Conservation (phyloP, 2,329 filamentous ascomycete species). For the Colletotrichum kahawae region DNA sequence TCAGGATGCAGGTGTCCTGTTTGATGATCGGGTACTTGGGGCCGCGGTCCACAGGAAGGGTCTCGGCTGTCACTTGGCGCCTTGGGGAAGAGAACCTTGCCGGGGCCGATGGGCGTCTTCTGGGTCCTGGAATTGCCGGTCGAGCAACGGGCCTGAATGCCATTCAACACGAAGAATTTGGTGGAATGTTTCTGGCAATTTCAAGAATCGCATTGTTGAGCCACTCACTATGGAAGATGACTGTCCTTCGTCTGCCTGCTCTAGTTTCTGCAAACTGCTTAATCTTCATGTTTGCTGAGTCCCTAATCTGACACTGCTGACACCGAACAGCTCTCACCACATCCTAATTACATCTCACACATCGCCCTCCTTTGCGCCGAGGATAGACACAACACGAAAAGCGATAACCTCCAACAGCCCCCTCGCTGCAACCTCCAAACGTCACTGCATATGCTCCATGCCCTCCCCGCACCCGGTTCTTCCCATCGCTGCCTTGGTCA, state of each 20-base stretch:
- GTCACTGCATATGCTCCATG: neutral
- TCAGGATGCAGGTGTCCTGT: neutral
- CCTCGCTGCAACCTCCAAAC: neutral
- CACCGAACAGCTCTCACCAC: neutral
- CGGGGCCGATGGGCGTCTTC: neutral
- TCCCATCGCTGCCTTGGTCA: neutral
- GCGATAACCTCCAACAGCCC: neutral
- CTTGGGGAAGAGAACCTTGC: neutral
- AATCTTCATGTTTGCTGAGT: neutral
- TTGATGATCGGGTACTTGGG: neutral
- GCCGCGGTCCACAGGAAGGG: neutral
- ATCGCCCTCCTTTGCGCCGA: neutral
- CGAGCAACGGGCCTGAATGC: neutral
- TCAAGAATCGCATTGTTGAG: neutral
- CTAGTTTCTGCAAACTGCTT: neutral
- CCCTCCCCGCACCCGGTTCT: slow-evolving; percentile 3
- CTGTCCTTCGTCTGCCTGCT: neutral
- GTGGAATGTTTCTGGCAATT: neutral
- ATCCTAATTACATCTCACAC: neutral
- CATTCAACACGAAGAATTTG: neutral
- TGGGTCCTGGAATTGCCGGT: neutral
- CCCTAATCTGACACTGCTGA: neutral
- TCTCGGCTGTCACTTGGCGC: neutral
- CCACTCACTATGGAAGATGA: neutral
- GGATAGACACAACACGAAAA: neutral